These are phyloP conservation scores for Pseudocercospora musae DNA, from an alignment of 2,329 filamentous ascomycete genomes.

Conservation along the genomic window DNA sequence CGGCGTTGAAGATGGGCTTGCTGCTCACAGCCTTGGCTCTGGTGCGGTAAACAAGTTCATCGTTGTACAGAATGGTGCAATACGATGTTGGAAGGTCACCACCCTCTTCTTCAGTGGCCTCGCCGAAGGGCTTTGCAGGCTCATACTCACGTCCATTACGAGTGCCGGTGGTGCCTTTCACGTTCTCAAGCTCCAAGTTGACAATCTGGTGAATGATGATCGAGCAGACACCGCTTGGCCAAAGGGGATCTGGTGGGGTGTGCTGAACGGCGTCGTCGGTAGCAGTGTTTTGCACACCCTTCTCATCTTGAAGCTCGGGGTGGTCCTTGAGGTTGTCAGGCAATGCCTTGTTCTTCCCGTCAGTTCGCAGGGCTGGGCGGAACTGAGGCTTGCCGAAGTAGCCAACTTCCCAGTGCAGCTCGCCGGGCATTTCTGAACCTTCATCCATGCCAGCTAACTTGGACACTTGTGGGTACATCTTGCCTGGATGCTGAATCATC, in stretches of 20 bases:
- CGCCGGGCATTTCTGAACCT: conserved; percentile 83
- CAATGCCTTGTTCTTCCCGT: conserved; percentile 77
- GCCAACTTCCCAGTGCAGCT: conserved; percentile 93
- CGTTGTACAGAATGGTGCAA: conserved; percentile 87
- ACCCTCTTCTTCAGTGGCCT: conserved; percentile 79
- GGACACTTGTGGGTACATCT: conserved; percentile 87
- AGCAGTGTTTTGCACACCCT: conserved; percentile 68
- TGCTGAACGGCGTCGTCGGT: conserved; percentile 82
- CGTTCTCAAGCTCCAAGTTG: conserved; percentile 85
- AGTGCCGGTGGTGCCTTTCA: conserved; percentile 79
- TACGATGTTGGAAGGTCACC: conserved; percentile 83
- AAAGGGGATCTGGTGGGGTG: conserved; percentile 92
- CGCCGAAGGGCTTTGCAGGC: conserved; percentile 78
- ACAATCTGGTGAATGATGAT: conserved; percentile 92
- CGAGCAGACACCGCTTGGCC: conserved; percentile 86
- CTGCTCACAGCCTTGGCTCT: conserved; percentile 89
- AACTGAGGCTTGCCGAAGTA: conserved; percentile 92
- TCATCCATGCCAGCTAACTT: conserved; percentile 79
- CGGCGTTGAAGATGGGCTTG: conserved; percentile 95
- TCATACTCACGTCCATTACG: conserved; percentile 84
- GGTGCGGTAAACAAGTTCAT: conserved; percentile 89
- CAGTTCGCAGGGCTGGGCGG: conserved; percentile 76
- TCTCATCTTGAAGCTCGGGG: conserved; percentile 80
- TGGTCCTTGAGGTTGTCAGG: conserved; percentile 70
- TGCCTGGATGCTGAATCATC: conserved; percentile 88